Evolutionary conservation across 1,284 basidiomycete species (phyloP).

Genomic region (Schizophyllum amplum): DNA sequence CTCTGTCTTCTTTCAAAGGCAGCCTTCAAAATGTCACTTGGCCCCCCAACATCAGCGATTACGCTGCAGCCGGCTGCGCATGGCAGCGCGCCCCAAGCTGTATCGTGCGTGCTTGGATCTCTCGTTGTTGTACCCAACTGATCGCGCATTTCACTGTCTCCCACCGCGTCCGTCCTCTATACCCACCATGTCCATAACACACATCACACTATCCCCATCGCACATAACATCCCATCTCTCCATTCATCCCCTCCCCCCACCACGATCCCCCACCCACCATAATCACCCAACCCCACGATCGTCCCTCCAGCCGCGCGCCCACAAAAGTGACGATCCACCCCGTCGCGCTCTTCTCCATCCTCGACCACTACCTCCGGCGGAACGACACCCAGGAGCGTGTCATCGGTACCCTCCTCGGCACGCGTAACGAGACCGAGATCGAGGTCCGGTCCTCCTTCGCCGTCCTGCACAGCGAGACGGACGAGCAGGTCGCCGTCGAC

Average conservation of each 20-base stretch:
- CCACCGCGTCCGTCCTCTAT: too few relatives aligned
- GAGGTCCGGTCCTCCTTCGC: conserved; percentile 82
- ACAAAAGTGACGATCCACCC: conserved; percentile 81
- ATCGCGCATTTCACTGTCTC: neutral
- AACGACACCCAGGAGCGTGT: conserved; percentile 81
- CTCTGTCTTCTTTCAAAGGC: neutral
- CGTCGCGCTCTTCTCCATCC: conserved; percentile 90
- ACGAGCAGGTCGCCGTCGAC: conserved; percentile 89
- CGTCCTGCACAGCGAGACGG: conserved; percentile 87
- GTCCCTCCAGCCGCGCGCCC: conserved; percentile 48
- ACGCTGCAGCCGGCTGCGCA: neutral
- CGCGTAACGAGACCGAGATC: conserved; percentile 66
- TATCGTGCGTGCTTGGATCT: neutral
- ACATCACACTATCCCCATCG: neutral
- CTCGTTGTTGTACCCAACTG: neutral
- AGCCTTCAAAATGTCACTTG: conserved; percentile 50
- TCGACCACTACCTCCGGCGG: conserved; percentile 95
- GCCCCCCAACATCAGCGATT: conserved; percentile 58
- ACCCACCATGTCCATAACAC: too few relatives aligned
- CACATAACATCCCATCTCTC: neutral
- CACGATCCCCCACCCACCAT: neutral
- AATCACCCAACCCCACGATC: neutral
- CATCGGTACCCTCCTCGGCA: conserved; percentile 93
- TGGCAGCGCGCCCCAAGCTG: neutral
- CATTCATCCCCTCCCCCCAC: neutral